Percentiles rank a stretch among this genome's conserved stretches.
phyloP scores from a whole-genome alignment of 148 eudicot species.

The Drosera capensis region DNA sequence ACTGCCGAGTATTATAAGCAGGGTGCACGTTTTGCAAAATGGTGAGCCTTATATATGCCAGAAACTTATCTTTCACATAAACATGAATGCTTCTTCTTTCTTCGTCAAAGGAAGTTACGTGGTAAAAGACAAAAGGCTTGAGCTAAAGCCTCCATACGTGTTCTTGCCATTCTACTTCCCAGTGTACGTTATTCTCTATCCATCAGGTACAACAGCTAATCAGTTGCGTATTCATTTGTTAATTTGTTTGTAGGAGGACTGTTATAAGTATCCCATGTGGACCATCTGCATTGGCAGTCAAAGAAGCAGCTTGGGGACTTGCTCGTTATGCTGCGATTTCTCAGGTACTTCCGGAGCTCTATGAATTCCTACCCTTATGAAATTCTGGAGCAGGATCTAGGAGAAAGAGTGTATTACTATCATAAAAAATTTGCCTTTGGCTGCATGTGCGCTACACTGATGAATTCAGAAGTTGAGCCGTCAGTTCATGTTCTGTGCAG shows the following conservation, averaged over 20 bases:
- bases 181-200: neutral
- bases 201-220: neutral
- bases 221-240: constrained; percentile 2
- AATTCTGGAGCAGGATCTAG: neutral
- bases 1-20: constrained; percentile 92
- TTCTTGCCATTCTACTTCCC: neutral
- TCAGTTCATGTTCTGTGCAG: neutral
- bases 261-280: constrained; percentile 95
- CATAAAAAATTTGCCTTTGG: neutral
- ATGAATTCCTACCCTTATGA: neutral
- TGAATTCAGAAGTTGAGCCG: neutral
- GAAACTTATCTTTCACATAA: neutral
- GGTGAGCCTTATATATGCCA: constrained; percentile 27
- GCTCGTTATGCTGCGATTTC: constrained; percentile 97
- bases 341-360: constrained; percentile 32
- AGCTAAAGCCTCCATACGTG: neutral
- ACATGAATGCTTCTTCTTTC: neutral
- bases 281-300: constrained; percentile 94
- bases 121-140: neutral
- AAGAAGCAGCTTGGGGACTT: constrained; percentile 99
- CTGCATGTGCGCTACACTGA: neutral
- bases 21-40: constrained; percentile 98
- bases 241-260: constrained; percentile 47
- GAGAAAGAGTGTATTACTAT: neutral
- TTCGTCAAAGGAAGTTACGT: neutral